Evolutionary conservation across 2,329 filamentous ascomycete species (phyloP).

Genomic region (Eurotiales sp.): DNA sequence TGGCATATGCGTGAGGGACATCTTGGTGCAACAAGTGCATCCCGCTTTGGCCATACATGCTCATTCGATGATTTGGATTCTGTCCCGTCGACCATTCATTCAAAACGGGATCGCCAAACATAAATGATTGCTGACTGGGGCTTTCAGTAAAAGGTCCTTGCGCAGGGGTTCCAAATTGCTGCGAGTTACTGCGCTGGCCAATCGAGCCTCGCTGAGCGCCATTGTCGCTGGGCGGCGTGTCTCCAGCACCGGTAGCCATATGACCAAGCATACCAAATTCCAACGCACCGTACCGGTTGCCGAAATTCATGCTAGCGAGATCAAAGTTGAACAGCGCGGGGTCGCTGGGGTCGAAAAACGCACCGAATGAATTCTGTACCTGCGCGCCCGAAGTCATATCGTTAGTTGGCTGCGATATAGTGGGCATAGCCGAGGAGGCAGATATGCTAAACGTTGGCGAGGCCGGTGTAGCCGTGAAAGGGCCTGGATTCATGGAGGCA

Average conservation of each 20-base stretch:
- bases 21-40: slow-evolving; percentile 42
- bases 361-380: slow-evolving; percentile 45
- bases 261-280: slow-evolving; percentile 96
- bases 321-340: slow-evolving; percentile 94
- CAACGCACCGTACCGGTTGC: slow-evolving; percentile 90
- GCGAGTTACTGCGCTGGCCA: slow-evolving; percentile 37
- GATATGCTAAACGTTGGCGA: slow-evolving; percentile 66
- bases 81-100: slow-evolving; percentile 44
- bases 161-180: slow-evolving; percentile 35
- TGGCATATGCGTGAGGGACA: slow-evolving; percentile 57
- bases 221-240: slow-evolving; percentile 67
- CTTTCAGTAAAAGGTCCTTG: slow-evolving; percentile 42
- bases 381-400: slow-evolving; percentile 47
- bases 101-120: slow-evolving; percentile 44
- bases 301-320: slow-evolving; percentile 88
- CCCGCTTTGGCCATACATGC: slow-evolving; percentile 33
- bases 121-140: slow-evolving; percentile 42
- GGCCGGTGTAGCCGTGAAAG: slow-evolving; percentile 62
- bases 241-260: slow-evolving; percentile 87
- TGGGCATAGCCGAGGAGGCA: slow-evolving; percentile 34
- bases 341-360: slow-evolving; percentile 85
- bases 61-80: slow-evolving; percentile 24
- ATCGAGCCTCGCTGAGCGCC: slow-evolving; percentile 45
- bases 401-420: slow-evolving; percentile 49
- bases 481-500: slow-evolving; percentile 44